Base-by-base conservation (phyloP, 1,284 basidiomycete genomes). In the Leccinum huronense region DNA sequence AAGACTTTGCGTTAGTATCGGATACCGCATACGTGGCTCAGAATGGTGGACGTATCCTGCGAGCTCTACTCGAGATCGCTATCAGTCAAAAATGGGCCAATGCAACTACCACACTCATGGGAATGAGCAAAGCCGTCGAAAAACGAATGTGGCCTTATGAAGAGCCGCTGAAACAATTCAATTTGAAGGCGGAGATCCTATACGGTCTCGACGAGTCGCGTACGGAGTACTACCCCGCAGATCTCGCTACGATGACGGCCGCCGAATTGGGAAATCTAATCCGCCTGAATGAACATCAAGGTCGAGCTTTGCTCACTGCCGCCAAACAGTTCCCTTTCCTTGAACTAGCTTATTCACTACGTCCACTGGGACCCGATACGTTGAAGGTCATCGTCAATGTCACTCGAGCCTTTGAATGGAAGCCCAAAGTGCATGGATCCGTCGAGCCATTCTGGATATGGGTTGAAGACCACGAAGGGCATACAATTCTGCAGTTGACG, bases 1-100 rank as follows among this genome's bases (percentile, higher is more conserved):
- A 98, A 66, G 97, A 99, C 78, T 99, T 98, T 75, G 97, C 97
- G 9, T 82, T 99, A 60, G 91, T 99, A 2, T 99, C 97, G 0
- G 97, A 99, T 75, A 91, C 89, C 70, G 94, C 90, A 4, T 99
- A 98, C 73, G 93, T 89, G 48, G 92, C 93, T 34, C 94, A 95
- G 72, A 99, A 99, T 72, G 94, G 92, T 7, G 95, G 93, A 7
- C 92, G 97, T 68, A 98, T 99, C 71, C 86, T 95, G 63, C 89
- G 97, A 23, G 94, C 97, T 16, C 81, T 99, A 7, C 84, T 98
- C 16, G 97, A 99, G 76, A 97, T 99, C 53, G 93, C 93, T 0
- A 86, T 99, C 69, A 94, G 93, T 73, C 86, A 87, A 68, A 94
- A 95, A 74, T 98, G 93, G 93, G 95, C 95, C 0, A 89, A 85